A percentile compares a stretch with the other conserved stretches of the same genome.
Evolutionary conservation across 441 rosid genomes (phyloP).

Genomic region (Breynia disticha): DNA sequence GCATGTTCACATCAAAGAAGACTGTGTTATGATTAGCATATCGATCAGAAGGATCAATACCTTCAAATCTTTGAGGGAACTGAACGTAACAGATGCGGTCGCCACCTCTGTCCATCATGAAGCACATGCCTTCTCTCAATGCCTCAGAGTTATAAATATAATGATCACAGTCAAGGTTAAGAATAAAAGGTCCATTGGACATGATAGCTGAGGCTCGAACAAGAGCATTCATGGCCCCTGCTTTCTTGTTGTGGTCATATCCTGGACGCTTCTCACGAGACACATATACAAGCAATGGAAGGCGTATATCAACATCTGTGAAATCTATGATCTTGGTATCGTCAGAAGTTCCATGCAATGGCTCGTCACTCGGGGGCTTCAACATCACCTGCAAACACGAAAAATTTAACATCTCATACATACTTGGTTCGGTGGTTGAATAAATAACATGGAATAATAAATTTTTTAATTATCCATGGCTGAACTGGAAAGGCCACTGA

Average conservation of each 20-base stretch:
- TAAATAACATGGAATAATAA: no score
- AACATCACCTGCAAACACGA: conserved; percentile 61
- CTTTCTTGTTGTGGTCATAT: conserved; percentile 89
- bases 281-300: conserved; percentile 74
- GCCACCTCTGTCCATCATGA: conserved; percentile 96
- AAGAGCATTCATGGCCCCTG: conserved; percentile 93
- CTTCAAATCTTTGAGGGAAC: conserved; percentile 92
- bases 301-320: conserved; percentile 69
- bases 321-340: conserved; percentile 52
- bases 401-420: neutral
- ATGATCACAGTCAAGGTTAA: conserved; percentile 90
- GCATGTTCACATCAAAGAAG: conserved; percentile 89
- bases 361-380: conserved; percentile 79
- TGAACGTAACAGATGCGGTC: conserved; percentile 84
- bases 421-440: no score
- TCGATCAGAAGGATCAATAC: conserved; percentile 89
- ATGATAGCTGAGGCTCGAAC: conserved; percentile 91
- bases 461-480: no score
- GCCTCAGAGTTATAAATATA: conserved; percentile 84
- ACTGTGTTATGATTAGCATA: conserved; percentile 90
- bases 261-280: conserved; percentile 94
- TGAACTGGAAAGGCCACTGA: no score
- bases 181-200: conserved; percentile 90
- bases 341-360: conserved; percentile 49
- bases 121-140: conserved; percentile 90